These are phyloP conservation scores for Diplodia intermedia DNA, from an alignment of 2,329 filamentous ascomycete species.

Conservation along the genomic window DNA sequence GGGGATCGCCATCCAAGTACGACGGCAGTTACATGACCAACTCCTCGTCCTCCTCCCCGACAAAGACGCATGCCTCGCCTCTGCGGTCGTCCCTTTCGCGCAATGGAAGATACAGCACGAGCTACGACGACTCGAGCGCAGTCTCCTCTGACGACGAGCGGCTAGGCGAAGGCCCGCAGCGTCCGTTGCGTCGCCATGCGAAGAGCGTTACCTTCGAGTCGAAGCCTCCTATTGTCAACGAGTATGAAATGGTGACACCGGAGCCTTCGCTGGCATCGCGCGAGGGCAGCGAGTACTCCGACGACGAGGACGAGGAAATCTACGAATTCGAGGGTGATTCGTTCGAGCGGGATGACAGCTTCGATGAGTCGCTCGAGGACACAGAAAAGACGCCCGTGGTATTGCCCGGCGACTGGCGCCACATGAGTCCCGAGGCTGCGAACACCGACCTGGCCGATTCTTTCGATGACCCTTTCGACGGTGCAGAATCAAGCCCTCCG, in stretches of 20 bases:
- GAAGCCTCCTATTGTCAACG: constrained; percentile 90
- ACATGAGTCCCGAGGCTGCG: constrained; percentile 71
- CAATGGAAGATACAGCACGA: constrained; percentile 59
- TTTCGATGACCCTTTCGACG: constrained; percentile 69
- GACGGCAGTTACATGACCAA: constrained; percentile 58
- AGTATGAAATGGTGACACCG: constrained; percentile 97
- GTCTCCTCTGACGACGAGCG: constrained; percentile 61
- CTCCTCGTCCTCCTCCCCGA: constrained; percentile 31
- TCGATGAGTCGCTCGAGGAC: constrained; percentile 93
- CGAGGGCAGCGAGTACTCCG: constrained; percentile 84
- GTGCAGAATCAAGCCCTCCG: constrained; percentile 51
- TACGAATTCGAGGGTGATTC: constrained; percentile 66
- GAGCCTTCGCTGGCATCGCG: constrained; percentile 94
- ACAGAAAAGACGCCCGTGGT: constrained; percentile 97
- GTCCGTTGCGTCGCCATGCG: constrained; percentile 79
- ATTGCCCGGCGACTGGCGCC: constrained; percentile 94
- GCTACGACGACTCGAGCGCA: constrained; percentile 47
- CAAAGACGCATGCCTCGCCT: constrained; percentile 65
- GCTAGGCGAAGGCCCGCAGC: constrained; percentile 60
- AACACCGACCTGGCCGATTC: constrained; percentile 60
- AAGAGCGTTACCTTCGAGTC: constrained; percentile 98
- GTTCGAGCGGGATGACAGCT: constrained; percentile 80
- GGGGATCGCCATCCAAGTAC: constrained; percentile 64
- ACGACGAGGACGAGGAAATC: constrained; percentile 76
- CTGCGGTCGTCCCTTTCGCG: constrained; percentile 87